Conservation (phyloP, 495 filamentous ascomycete species). For the Daldinia caldariorum region DNA sequence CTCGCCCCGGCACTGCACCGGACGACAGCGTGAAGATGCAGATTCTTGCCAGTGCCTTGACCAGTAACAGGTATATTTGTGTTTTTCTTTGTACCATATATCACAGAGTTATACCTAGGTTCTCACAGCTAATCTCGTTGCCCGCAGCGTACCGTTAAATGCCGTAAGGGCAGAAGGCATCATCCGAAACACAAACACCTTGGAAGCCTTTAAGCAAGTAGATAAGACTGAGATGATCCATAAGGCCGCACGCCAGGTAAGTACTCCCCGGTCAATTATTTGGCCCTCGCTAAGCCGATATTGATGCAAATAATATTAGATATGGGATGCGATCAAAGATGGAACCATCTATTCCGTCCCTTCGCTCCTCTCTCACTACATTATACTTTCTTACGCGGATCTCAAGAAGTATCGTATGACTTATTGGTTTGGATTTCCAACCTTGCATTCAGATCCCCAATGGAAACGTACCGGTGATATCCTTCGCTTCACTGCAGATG, state of each 20-base stretch:
- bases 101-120: background rate
- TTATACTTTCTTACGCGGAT: constrained; percentile 92
- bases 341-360: constrained; percentile 95
- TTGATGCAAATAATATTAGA: constrained; percentile 59
- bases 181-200: constrained; percentile 95
- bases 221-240: constrained; percentile 78
- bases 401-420: constrained; percentile 95
- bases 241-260: constrained; percentile 77
- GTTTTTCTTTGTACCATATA: constrained; percentile 4
- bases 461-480: constrained; percentile 70
- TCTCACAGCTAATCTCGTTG: constrained; percentile 16
- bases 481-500: constrained; percentile 65
- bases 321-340: constrained; percentile 97
- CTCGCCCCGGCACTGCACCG: constrained; percentile 71
- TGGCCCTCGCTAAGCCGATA: background rate
- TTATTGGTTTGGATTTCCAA: constrained; percentile 95
- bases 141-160: constrained; percentile 72
- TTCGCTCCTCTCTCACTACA: constrained; percentile 86
- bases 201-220: constrained; percentile 85
- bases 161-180: constrained; percentile 87
- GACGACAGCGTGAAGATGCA: constrained; percentile 84
- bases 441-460: constrained; percentile 83
- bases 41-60: constrained; percentile 85
- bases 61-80: constrained; percentile 76
- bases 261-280: constrained; percentile 30